Evolutionary conservation across 148 eudicot genomes (phyloP), one percentile per base, ranked within the genome.

Genomic region (Dysphania ambrosioides): DNA sequence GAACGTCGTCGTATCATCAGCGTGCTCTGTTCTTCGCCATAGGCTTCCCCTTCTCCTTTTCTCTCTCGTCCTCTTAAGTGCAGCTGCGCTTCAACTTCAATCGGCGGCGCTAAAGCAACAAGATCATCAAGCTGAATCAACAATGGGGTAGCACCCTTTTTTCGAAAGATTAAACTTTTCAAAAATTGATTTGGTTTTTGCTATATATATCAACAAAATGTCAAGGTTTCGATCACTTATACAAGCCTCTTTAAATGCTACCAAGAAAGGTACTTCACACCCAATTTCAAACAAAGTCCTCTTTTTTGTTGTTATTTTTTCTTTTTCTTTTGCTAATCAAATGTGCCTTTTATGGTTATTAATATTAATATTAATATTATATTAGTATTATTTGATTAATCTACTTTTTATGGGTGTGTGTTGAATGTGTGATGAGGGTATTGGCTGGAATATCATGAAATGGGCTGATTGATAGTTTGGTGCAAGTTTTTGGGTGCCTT

Each of bases 211-310:
- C 1, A 0, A 2, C 13, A 56, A 71, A 78, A 93, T 93, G 98
- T 89, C 98, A 32, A 87, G 89, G 79, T 85, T 93, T 79, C 89
- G 91, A 75, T 84, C 87, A 72, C 58, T 91, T 31, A 77, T 83
- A 84, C 97, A 91, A 83, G 91, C 98, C 73, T 93, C 98, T 79
- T 38, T 93, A 32, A 85, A 64, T 82, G 97, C 98, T 38, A 93
- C 98, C 42, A 93, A 88, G 84, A 88, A 86, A 87, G 98, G 98
- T 91, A 76, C 4, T 23, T 35, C 5, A 32, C 71, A 38, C 64
- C 66, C 69, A 18, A 41, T 34, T 58, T 3, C 19, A 10, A 21
- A 71, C 32, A 19, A 10, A 63, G n/a, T n/a, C 2, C 23, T 16
- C 23, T 51, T 21, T 35, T 68, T 72, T 72, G 51, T 3, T 65